These are phyloP conservation scores for Monosporascus sp. DNA, from an alignment of 2,329 filamentous ascomycete genomes.

Conservation along the genomic window DNA sequence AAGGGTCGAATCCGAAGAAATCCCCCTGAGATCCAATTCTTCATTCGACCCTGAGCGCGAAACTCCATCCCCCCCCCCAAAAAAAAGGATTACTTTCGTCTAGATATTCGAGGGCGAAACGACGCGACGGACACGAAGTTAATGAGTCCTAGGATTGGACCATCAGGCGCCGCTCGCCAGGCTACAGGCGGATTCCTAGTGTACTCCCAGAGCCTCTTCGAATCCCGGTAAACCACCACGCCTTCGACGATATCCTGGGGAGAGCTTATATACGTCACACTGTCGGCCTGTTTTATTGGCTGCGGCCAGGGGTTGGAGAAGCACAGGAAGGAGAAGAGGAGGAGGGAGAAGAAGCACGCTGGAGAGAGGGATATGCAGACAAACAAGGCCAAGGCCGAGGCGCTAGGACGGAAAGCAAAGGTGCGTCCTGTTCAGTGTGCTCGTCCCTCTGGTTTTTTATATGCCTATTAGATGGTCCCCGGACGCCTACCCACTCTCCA, in stretches of 20 bases:
- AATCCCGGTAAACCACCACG: background rate
- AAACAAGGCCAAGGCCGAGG: conserved; percentile 41
- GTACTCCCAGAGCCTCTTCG: background rate
- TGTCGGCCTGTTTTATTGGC: conserved; percentile 10
- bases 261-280: background rate
- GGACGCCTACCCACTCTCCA: background rate
- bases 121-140: background rate
- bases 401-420: conserved; percentile 33
- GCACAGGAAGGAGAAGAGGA: background rate
- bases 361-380: conserved; percentile 28
- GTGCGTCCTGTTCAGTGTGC: conserved; percentile 10
- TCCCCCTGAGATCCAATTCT: no score
- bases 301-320: conserved; percentile 11
- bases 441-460: background rate
- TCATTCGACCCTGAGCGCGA: background rate
- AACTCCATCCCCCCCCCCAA: background rate
- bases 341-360: conserved; percentile 7
- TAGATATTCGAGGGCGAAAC: background rate
- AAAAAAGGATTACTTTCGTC: background rate
- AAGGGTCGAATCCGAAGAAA: no score
- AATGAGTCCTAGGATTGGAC: conserved; percentile 11
- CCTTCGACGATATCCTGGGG: conserved; percentile 1
- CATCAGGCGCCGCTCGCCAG: conserved; percentile 12
- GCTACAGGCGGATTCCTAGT: conserved; percentile 2
- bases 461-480: background rate